Base-by-base conservation (phyloP, 1,284 basidiomycete species). In the Trichosporon sp. region DNA sequence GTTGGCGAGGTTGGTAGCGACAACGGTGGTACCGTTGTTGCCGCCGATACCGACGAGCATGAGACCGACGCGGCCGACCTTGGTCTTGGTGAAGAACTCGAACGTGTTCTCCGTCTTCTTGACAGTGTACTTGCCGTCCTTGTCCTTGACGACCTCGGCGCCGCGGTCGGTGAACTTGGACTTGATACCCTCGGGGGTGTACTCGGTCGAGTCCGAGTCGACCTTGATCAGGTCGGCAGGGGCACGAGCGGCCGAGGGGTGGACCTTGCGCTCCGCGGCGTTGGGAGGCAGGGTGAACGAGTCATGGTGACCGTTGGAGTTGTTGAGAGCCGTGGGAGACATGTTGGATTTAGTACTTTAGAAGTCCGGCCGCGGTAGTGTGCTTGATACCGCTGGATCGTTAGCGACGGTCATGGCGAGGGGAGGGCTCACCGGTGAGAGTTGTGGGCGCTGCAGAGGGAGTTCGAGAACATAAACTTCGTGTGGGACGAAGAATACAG, bases 21-120 rank as follows among this genome's bases (percentile, higher is more conserved):
- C 91, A 72, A 98, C 89, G 63, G 96, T 99, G 70, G 93, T 90
- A 72, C 96, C 96, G 83, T 99, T 99, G 89, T 99, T 99, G 73
- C 96, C 96, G 76, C 96, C 96, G 76, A 96, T 86, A 75, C 96
- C 96, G 80, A 98, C 91, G 88, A 99, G 91, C 92, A 99, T 93
- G 76, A 98, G 88, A 73, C 95, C 96, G 84, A 95, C 97, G 87
- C 92, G 96, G 78, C 91, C 89, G 71, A 97, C 93, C 81, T 90
- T 89, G 81, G 92, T 88, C 81, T 89, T 88, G 75, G 96, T 99
- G 86, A 92, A 91, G 89, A 99, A 97, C 86, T 98, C 92, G 84
- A 89, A 95, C 63, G 89, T 87, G 81, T 91, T 89, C 76, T 88
- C 87, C 71, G 91, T 91, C 74, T 89, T 91, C 67, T 80, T 86